Evolutionary conservation across 306 rosid species (phyloP).

Genomic region (Citrullus mucosospermus): DNA sequence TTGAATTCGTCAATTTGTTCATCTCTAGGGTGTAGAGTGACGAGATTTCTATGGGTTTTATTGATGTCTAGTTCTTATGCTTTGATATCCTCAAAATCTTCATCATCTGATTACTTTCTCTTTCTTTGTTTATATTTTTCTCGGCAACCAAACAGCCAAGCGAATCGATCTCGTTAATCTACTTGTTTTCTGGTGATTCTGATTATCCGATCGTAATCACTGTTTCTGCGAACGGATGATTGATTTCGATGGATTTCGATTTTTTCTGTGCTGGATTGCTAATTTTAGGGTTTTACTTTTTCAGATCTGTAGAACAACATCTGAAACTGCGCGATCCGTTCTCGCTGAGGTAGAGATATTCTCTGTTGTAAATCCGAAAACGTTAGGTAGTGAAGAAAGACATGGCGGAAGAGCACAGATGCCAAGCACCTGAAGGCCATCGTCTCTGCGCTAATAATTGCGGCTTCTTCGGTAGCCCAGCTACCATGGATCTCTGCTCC

Average conservation of each 20-base stretch:
- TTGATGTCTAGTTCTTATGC: not conserved
- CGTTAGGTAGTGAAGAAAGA: constrained; percentile 7
- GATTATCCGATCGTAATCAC: not conserved
- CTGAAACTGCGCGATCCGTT: not conserved
- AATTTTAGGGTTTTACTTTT: not conserved
- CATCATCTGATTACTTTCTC: not conserved
- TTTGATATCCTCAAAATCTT: not conserved
- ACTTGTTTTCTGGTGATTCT: not conserved
- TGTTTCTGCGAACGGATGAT: not conserved
- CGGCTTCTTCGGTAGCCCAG: constrained; percentile 83
- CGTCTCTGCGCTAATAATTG: constrained; percentile 81
- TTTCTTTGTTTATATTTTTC: not conserved
- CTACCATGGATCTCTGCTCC: constrained; percentile 90
- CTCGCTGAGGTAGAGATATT: not conserved
- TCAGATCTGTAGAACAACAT: constrained; percentile 1
- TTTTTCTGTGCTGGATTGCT: not conserved
- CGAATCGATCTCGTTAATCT: not conserved
- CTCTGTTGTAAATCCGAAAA: not conserved
- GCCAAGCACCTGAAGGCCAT: constrained; percentile 78
- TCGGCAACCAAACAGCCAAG: too few relatives aligned
- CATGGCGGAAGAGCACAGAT: constrained; percentile 93
- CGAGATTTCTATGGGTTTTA: not conserved
- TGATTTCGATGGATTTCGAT: not conserved
- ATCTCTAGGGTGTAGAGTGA: not conserved
- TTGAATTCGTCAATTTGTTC: not conserved